Base-by-base conservation (phyloP, 2,329 filamentous ascomycete genomes). In the Apiospora malaysiana region DNA sequence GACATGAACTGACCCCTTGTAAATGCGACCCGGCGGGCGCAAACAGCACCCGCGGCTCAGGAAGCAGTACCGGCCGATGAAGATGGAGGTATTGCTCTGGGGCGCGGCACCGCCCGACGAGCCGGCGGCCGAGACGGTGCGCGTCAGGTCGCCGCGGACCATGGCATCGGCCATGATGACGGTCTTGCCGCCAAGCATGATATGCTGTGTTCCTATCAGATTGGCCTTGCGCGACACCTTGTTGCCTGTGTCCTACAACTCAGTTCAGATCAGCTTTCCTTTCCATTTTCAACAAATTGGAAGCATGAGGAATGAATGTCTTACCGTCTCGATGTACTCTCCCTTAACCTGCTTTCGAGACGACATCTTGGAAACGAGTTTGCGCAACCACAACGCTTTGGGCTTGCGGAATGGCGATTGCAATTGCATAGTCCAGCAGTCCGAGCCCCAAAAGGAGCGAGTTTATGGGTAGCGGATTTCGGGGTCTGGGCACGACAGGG, bases 311-410 rank as follows among this genome's bases (percentile, higher is more conserved):
- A 66, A 70, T 47, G 49, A 67, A 3, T 40, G 43, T 21, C 88
- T 77, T 87, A 97, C 95, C 69, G 96, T 99, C 83, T 98, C 95
- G 73, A 99, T 98, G 81, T 98, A 98, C 82, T 98, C 95, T 82
- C 94, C 94, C 83, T 94, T 97, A 12, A 89, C 87, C 68, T 91
- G 86, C 79, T 95, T 93, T 77, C 92, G 89, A 73, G 93, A 93
- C 74, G 56, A 63, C 56, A 63, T 63, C 56, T 63, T 63, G 56
- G 32, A 40, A 37, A 63, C 56, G 10, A 63, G 32, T n/a, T 63
- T 63, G 32, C 56, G 56, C 32, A 63, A 40, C 56, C 56, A 63
- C 27, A 9, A 12, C 27, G 27, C 56, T 63, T 37, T 40, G 56
- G 32, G 56, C 40, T 63, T 63, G 56, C 56, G 56, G 27, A 63